These are phyloP conservation scores for Leccinum arenicola DNA, from an alignment of 768 basidiomycete genomes.

Conservation along the genomic window DNA sequence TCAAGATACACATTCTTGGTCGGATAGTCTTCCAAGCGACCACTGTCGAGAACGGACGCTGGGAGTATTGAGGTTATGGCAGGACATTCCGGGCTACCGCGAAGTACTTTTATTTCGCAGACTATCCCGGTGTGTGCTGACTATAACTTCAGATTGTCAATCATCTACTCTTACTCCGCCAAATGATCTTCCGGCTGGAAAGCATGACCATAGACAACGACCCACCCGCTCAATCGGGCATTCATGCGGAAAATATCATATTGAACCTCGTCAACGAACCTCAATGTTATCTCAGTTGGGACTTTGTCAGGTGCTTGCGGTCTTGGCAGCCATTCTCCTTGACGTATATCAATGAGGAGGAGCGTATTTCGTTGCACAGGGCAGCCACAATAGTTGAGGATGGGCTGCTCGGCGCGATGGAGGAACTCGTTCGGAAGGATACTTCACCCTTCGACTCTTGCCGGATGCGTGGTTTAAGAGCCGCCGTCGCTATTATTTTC, in stretches of 20 bases:
- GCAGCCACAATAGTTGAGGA: constrained; percentile 68
- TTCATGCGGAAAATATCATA: constrained; percentile 69
- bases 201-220: constrained; percentile 68
- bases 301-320: constrained; percentile 59
- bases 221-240: constrained; percentile 58
- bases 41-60: constrained; percentile 62
- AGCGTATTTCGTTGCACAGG: constrained; percentile 55
- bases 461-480: constrained; percentile 59
- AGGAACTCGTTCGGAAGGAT: constrained; percentile 45
- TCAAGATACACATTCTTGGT: too few relatives aligned
- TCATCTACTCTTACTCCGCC: constrained; percentile 66
- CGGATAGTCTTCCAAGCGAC: constrained; percentile 69
- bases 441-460: constrained; percentile 40
- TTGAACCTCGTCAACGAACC: constrained; percentile 60
- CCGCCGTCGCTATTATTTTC: constrained; percentile 57
- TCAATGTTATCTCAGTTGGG: constrained; percentile 52
- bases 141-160: constrained; percentile 55
- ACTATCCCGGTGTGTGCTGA: constrained; percentile 18
- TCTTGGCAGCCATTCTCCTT: constrained; percentile 59
- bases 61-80: constrained; percentile 45
- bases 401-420: constrained; percentile 59
- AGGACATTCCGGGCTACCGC: constrained; percentile 59
- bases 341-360: constrained; percentile 58
- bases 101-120: constrained; percentile 44
- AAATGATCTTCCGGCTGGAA: constrained; percentile 67